Evolutionary conservation across 495 filamentous ascomycete genomes (phyloP).

Genomic region (Trichoderma asperelloides): DNA sequence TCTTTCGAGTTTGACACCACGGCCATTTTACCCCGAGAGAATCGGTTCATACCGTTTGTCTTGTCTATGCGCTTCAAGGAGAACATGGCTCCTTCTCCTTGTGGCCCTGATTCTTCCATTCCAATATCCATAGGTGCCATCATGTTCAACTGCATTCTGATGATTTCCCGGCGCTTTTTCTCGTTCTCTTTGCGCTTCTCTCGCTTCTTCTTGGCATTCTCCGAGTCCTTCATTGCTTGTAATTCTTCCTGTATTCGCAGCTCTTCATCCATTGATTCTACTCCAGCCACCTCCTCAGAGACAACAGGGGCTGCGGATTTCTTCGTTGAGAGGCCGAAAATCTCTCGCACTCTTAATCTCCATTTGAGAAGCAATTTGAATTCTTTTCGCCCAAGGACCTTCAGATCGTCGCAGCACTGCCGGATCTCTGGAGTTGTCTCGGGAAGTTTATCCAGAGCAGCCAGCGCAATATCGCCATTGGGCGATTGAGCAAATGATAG

Average conservation of each 20-base stretch:
- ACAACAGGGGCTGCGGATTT: slow-evolving; percentile 41
- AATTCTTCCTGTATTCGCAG: slow-evolving; percentile 80
- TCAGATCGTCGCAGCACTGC: slow-evolving; percentile 77
- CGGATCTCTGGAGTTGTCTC: slow-evolving; percentile 87
- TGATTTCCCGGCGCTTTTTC: slow-evolving; percentile 78
- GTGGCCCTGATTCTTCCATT: slow-evolving; percentile 75
- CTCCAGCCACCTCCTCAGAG: slow-evolving; percentile 66
- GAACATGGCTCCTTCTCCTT: slow-evolving; percentile 75
- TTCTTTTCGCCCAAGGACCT: slow-evolving; percentile 85
- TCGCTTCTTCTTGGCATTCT: slow-evolving; percentile 63
- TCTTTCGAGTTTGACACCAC: slow-evolving; percentile 43
- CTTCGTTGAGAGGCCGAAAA: slow-evolving; percentile 80
- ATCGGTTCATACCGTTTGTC: slow-evolving; percentile 54
- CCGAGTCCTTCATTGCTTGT: slow-evolving; percentile 68
- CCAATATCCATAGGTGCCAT: slow-evolving; percentile 91
- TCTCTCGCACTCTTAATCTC: slow-evolving; percentile 81
- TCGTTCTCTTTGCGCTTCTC: slow-evolving; percentile 79
- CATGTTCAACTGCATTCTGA: slow-evolving; percentile 96
- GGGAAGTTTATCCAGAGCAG: slow-evolving; percentile 78
- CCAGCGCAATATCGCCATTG: slow-evolving; percentile 77
- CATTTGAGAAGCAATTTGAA: slow-evolving; percentile 90
- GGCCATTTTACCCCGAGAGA: slow-evolving; percentile 72
- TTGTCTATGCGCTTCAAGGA: slow-evolving; percentile 70
- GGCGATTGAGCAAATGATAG: slow-evolving; percentile 68
- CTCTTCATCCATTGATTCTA: slow-evolving; percentile 90